Evolutionary conservation across 805 yeast genomes (phyloP).

Genomic region (Candida tammaniensis): DNA sequence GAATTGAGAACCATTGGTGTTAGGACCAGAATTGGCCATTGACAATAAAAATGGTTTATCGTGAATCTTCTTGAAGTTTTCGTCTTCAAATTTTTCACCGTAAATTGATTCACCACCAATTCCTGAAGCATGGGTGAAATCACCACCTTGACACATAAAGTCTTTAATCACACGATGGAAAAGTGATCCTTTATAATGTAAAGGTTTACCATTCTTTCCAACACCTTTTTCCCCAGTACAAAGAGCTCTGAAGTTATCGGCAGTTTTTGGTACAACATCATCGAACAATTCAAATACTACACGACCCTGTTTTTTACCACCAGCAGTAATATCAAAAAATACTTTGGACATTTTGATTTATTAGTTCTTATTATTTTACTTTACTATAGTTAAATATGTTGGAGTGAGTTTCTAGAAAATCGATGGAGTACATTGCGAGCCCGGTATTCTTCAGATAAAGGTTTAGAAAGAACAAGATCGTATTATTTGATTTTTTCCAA

Average conservation of each 20-base stretch:
- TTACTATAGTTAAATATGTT: no score
- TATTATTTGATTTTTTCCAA: no score
- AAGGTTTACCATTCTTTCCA: slow-evolving; percentile 59
- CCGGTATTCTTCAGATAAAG: no score
- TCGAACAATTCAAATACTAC: slow-evolving; percentile 70
- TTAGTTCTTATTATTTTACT: background rate
- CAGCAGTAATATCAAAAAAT: slow-evolving; percentile 77
- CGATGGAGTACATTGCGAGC: no score
- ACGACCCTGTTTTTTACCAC: slow-evolving; percentile 68
- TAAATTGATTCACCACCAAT: slow-evolving; percentile 45
- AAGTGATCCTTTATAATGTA: slow-evolving; percentile 76
- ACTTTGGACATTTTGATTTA: slow-evolving; percentile 38
- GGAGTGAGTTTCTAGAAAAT: no score
- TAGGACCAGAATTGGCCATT: slow-evolving; percentile 97
- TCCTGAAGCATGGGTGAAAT: slow-evolving; percentile 47
- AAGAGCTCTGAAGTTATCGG: slow-evolving; percentile 84
- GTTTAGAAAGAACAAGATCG: no score
- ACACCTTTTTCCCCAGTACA: slow-evolving; percentile 86
- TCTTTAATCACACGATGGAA: slow-evolving; percentile 89
- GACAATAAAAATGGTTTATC: slow-evolving; percentile 84
- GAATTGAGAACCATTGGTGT: slow-evolving; percentile 94
- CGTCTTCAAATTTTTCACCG: slow-evolving; percentile 76
- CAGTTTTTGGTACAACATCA: slow-evolving; percentile 81
- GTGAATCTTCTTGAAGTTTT: slow-evolving; percentile 73
- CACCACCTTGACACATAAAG: slow-evolving; percentile 96